phyloP scores from a whole-genome alignment of 1,139 yeast species.

The Yamadazyma taylorii region DNA sequence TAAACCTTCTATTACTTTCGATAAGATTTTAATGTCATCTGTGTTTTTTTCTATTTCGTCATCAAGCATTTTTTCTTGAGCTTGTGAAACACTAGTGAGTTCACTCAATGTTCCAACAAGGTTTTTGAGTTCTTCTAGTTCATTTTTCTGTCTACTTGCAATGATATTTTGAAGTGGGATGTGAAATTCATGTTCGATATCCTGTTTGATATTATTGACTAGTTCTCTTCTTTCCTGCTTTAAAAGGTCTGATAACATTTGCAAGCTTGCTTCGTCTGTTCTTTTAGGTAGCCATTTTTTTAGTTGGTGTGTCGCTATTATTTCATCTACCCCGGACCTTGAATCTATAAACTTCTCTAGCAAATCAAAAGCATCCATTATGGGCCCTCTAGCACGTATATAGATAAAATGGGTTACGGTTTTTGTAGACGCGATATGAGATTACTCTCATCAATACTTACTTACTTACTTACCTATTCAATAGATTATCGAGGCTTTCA shows the following conservation, averaged over 20 bases:
- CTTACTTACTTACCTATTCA: no score
- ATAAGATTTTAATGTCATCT: conserved; percentile 17
- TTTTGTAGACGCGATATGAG: no score
- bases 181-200: conserved; percentile 22
- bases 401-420: no score
- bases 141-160: conserved; percentile 3
- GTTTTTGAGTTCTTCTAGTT: conserved; percentile 13
- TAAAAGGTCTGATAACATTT: conserved; percentile 8
- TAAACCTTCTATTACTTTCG: conserved; percentile 5
- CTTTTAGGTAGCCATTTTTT: conserved; percentile 20
- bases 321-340: conserved; percentile 10
- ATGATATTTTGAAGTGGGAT: conserved; percentile 21
- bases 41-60: conserved; percentile 17
- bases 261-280: conserved; percentile 12
- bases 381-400: no score
- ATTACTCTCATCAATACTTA: no score
- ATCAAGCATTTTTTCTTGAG: conserved; percentile 16
- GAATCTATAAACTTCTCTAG: conserved; percentile 12
- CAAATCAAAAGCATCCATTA: conserved; percentile 14
- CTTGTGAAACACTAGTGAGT: conserved; percentile 12
- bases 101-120: conserved; percentile 17
- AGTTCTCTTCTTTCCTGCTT: conserved; percentile 20
- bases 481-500: no score
- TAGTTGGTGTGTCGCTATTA: conserved; percentile 7
- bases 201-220: conserved; percentile 14